Conservation (phyloP, 495 filamentous ascomycete genomes). For the Aspergillus haitiensis region DNA sequence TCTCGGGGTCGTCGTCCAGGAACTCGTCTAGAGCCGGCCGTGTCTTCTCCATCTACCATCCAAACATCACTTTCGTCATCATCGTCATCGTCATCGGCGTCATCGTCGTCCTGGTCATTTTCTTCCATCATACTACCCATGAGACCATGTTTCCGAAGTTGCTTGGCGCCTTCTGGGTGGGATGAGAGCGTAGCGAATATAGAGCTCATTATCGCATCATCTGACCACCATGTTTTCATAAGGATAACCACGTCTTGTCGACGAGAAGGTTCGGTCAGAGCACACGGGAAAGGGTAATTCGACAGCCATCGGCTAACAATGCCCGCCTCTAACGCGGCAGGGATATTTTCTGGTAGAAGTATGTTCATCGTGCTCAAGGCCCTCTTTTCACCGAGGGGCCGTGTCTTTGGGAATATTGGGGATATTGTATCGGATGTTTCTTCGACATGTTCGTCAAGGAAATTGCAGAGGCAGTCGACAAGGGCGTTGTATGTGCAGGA, state of each 20-base stretch:
- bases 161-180: slow-evolving; percentile 37
- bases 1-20: slow-evolving; percentile 42
- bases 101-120: slow-evolving; percentile 48
- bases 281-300: slow-evolving; percentile 53
- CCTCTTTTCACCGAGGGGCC: slow-evolving; percentile 46
- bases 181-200: slow-evolving; percentile 41
- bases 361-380: slow-evolving; percentile 41
- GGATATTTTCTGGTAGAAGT: slow-evolving; percentile 40
- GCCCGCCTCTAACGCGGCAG: slow-evolving; percentile 44
- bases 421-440: slow-evolving; percentile 39
- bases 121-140: slow-evolving; percentile 48
- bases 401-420: slow-evolving; percentile 46
- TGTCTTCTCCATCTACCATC: slow-evolving; percentile 53
- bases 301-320: slow-evolving; percentile 50
- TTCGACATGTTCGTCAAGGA: slow-evolving; percentile 46
- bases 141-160: slow-evolving; percentile 47
- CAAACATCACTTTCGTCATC: slow-evolving; percentile 50
- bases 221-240: slow-evolving; percentile 50
- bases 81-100: slow-evolving; percentile 48
- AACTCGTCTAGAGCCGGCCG: slow-evolving; percentile 34
- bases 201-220: slow-evolving; percentile 47
- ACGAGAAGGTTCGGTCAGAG: slow-evolving; percentile 35
- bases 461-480: slow-evolving; percentile 49
- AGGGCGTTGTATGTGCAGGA: slow-evolving; percentile 42
- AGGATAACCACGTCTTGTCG: slow-evolving; percentile 44